phyloP scores from a whole-genome alignment of 2,329 filamentous ascomycete genomes.

The Fusarium sp. region DNA sequence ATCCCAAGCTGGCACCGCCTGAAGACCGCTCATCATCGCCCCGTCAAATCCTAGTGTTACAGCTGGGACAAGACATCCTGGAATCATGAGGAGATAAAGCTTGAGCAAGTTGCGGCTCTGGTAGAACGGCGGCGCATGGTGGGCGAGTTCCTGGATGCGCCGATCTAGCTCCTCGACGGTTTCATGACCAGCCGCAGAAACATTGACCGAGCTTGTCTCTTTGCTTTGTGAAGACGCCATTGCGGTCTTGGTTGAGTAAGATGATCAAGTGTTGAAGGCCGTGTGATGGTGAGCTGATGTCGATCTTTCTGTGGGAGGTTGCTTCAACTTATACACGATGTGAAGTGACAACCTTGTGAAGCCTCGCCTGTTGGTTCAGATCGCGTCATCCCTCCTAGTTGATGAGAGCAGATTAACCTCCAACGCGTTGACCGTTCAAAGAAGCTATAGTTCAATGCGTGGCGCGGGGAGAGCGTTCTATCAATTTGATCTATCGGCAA shows the following conservation, averaged over 20 bases:
- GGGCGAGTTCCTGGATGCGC: neutral
- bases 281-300: neutral
- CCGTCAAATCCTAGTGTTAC: conserved; percentile 56
- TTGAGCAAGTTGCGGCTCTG: conserved; percentile 9
- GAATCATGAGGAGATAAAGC: conserved; percentile 26
- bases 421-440: neutral
- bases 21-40: conserved; percentile 51
- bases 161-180: neutral
- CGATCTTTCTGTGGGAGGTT: neutral
- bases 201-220: neutral
- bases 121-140: conserved; percentile 11
- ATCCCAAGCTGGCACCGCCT: conserved; percentile 35
- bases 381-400: neutral
- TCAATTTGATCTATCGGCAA: neutral
- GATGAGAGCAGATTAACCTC: neutral
- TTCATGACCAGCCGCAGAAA: neutral
- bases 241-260: neutral
- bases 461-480: neutral
- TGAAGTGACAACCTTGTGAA: neutral
- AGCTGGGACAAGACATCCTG: conserved; percentile 19
- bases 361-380: neutral
- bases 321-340: neutral
- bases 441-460: neutral
- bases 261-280: neutral
- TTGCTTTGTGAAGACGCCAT: neutral